Base-by-base conservation (phyloP, 2,329 filamentous ascomycete species). In the Cladosporium sp. region DNA sequence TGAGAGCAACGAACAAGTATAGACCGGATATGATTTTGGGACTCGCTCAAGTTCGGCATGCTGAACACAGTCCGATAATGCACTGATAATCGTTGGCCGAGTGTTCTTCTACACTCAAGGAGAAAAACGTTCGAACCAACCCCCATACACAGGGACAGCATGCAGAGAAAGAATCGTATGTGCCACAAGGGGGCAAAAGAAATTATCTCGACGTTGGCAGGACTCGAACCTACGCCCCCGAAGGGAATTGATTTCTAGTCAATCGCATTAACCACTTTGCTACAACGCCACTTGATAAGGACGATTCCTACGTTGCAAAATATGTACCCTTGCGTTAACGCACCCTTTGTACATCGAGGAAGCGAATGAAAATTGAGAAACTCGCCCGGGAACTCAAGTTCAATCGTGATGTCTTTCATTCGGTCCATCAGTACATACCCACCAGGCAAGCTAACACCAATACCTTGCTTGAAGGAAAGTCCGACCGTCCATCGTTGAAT, bases 171-270 rank as follows among this genome's bases (percentile, higher is more conserved):
- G 23, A 26, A 26, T 26, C 23, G 23, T 26, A 26, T 26, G 23
- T 26, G 23, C 23, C 23, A 26, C 33, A 52, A 61, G 12, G 26
- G 8, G 35, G 5, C 37, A 12, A 61, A 26, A 61, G 14, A 14
- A 11, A 37, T 26, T 5, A 37, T 26, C 11, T 61, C 64, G 64
- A 65, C 64, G 64, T 55, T 55, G 64, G 64, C 64, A 65, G 64
- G 64, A 65, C 57, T 65, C 64, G 64, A 65, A 65, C 64, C 64
- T 65, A 62, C 64, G 64, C 64, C 64, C 64, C 64, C 64, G 64
- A 65, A 65, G 64, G 64, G 64, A 65, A 65, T 61, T 65, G 64
- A 65, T 65, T 65, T 65, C 64, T 65, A 65, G 64, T 65, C 64
- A 65, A 61, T 65, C 64, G 64, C 64, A 65, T 53, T 65, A 65